These are phyloP conservation scores for Colletotrichum viniferum DNA, from an alignment of 2,329 filamentous ascomycete genomes.

Conservation along the genomic window DNA sequence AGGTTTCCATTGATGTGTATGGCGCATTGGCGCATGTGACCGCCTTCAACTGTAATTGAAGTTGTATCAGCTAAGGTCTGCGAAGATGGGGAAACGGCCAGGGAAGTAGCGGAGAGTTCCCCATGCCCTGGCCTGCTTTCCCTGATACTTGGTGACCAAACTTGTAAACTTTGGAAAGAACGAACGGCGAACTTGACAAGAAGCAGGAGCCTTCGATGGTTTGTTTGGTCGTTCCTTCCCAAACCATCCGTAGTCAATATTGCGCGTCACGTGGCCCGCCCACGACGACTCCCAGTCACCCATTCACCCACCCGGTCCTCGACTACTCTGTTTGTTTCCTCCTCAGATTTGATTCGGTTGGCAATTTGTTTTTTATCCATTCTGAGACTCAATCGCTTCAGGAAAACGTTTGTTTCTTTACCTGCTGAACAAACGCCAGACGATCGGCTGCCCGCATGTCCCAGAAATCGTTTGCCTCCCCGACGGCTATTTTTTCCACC, in stretches of 20 bases:
- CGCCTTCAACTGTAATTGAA: neutral
- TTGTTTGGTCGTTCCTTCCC: neutral
- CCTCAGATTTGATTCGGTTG: no score
- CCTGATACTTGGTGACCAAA: neutral
- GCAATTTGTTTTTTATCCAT: no score
- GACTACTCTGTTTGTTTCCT: no score
- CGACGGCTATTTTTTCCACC: neutral
- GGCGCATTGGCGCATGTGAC: no score
- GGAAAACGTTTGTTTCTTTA: no score
- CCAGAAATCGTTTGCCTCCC: neutral
- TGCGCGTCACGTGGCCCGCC: no score
- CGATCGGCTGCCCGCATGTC: neutral
- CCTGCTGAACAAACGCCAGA: neutral
- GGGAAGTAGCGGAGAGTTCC: neutral
- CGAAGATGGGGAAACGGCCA: neutral
- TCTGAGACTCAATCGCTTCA: no score
- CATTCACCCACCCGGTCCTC: no score
- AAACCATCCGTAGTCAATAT: neutral
- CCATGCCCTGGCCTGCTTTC: neutral
- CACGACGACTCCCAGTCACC: rapidly evolving
- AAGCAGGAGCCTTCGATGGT: neutral
- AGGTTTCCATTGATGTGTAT: rapidly evolving
- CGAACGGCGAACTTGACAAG: neutral
- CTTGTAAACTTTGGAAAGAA: neutral
- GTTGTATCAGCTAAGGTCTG: neutral